Conservation (phyloP, 192 early-diverging fungal genomes). For the Coemansia sp. region DNA sequence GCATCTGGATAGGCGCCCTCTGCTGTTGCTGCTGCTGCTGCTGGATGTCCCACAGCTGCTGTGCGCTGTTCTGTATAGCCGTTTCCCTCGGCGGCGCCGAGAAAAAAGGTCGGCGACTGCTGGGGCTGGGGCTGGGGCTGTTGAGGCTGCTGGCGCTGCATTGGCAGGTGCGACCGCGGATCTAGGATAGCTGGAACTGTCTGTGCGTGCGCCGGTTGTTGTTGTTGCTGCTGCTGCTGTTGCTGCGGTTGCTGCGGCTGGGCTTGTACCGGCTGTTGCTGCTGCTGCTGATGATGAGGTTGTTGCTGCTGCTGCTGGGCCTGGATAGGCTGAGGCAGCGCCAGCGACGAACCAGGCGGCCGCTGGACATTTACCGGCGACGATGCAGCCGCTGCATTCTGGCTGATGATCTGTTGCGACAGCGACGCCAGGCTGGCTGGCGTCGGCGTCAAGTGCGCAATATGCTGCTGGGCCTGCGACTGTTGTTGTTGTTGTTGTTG, state of each 20-base stretch:
- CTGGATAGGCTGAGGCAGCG: conserved; percentile 21
- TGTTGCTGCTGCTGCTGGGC: not conserved
- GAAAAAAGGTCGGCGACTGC: conserved; percentile 46
- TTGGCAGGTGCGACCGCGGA: conserved; percentile 13
- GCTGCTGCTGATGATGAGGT: not conserved
- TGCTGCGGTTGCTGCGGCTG: conserved; percentile 22
- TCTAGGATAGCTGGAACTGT: conserved; percentile 19
- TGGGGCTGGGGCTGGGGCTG: conserved; percentile 32
- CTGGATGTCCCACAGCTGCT: conserved; percentile 20
- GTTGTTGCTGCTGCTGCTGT: not conserved
- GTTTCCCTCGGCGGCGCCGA: conserved; percentile 51
- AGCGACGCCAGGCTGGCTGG: conserved; percentile 36
- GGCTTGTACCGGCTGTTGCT: conserved; percentile 4
- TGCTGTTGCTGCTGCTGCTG: conserved; percentile 22
- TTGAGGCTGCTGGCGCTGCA: conserved; percentile 23
- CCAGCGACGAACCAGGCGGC: conserved; percentile 24
- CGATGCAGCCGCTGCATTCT: conserved; percentile 21
- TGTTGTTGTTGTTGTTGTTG: conserved; percentile 10
- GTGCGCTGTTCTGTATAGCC: conserved; percentile 43
- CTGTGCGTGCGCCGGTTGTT: conserved; percentile 11
- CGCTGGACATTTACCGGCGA: conserved; percentile 27
- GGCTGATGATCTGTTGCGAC: conserved; percentile 38
- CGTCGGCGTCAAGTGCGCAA: conserved; percentile 18
- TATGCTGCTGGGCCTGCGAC: conserved; percentile 7
- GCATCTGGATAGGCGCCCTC: conserved; percentile 19